Conservation (phyloP, 2,329 filamentous ascomycete species). For the Cladosporium colombiae region DNA sequence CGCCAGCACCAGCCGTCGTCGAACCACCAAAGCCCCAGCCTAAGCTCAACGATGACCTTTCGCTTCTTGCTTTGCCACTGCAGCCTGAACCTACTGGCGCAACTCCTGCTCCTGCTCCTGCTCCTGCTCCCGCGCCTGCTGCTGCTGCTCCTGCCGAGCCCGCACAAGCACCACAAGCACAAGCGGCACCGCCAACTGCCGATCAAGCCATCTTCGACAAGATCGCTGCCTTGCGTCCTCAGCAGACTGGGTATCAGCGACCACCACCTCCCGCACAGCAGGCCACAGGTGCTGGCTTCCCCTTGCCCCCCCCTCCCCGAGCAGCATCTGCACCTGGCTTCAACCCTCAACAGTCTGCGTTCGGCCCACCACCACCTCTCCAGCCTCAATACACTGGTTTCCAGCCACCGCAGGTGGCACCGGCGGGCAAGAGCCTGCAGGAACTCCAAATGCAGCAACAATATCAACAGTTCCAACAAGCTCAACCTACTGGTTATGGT, state of each 20-base stretch:
- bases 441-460: constrained; percentile 57
- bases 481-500: constrained; percentile 37
- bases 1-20: constrained; percentile 40
- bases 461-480: constrained; percentile 13
- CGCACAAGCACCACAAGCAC: constrained; percentile 43
- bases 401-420: constrained; percentile 53
- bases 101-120: constrained; percentile 42
- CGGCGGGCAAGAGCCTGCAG: constrained; percentile 73
- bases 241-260: constrained; percentile 55
- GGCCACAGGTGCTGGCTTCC: constrained; percentile 61
- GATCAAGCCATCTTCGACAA: constrained; percentile 54
- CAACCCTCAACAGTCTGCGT: constrained; percentile 60
- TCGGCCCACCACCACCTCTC: constrained; percentile 72
- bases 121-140: constrained; percentile 34
- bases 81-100: constrained; percentile 56
- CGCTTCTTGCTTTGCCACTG: constrained; percentile 66
- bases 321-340: constrained; percentile 84
- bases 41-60: constrained; percentile 68
- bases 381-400: constrained; percentile 83
- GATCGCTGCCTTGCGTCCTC: constrained; percentile 44
- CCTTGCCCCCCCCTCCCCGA: constrained; percentile 76
- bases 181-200: constrained; percentile 42
- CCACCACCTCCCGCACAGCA: constrained; percentile 67
- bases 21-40: constrained; percentile 44
- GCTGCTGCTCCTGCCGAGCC: constrained; percentile 1